These are phyloP conservation scores for Porogramme epimiltina DNA, from an alignment of 1,284 basidiomycete genomes.

Conservation along the genomic window DNA sequence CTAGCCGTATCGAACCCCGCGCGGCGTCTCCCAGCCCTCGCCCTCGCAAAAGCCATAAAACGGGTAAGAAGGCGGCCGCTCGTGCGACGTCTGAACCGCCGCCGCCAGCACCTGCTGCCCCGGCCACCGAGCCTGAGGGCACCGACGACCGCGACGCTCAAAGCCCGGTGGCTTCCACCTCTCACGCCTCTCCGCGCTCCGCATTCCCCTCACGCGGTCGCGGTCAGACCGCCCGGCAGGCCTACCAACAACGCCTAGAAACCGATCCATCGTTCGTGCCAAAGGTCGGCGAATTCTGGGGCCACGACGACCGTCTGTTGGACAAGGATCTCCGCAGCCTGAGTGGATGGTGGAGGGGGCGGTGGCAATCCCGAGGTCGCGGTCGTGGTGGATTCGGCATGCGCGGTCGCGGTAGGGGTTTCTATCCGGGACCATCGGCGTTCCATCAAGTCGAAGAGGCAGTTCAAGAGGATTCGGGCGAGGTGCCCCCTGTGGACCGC, in stretches of 20 bases:
- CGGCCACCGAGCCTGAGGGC: not conserved
- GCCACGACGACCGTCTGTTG: conserved; percentile 83
- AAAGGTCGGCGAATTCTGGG: conserved; percentile 88
- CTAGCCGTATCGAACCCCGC: conserved; percentile 24
- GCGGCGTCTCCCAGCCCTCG: conserved; percentile 22
- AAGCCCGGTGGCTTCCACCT: conserved; percentile 32
- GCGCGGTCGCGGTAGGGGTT: conserved; percentile 57
- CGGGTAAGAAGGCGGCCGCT: conserved; percentile 23
- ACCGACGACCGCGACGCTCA: conserved; percentile 23
- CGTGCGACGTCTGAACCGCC: conserved; percentile 26
- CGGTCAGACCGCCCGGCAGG: conserved; percentile 69
- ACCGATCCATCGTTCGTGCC: conserved; percentile 85
- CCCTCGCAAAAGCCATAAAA: conserved; percentile 29
- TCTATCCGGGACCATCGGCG: conserved; percentile 25
- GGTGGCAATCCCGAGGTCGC: conserved; percentile 69
- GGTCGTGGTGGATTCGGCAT: conserved; percentile 51
- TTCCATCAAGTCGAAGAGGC: conserved; percentile 16
- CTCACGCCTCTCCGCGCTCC: conserved; percentile 19
- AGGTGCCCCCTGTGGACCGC: conserved; percentile 61
- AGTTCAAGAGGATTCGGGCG: conserved; percentile 24
- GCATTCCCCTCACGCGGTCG: conserved; percentile 35
- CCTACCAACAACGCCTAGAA: conserved; percentile 76
- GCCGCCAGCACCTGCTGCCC: conserved; percentile 16
- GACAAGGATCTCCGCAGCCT: conserved; percentile 75
- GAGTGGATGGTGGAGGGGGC: conserved; percentile 82